Base-by-base conservation (phyloP, 371 early-diverging fungal genomes). In the Zopfochytrium polystomum region DNA sequence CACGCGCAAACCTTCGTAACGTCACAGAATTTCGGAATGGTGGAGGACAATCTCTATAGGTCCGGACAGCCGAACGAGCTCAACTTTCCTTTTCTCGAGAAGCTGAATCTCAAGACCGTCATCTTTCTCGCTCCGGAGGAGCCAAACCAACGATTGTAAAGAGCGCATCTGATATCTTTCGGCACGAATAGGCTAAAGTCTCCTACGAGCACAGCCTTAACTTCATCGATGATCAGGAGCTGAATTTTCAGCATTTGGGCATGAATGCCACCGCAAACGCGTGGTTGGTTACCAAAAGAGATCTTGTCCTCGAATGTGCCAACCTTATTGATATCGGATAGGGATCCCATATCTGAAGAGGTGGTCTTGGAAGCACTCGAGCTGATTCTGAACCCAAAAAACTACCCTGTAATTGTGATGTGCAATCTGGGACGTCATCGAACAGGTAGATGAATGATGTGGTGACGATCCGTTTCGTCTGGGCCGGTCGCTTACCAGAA, bases 171-270 rank as follows among this genome's bases (percentile, higher is more conserved):
- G 44, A 13, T 32, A 1, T 42, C n/a, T 18, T 20, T 49, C 23
- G n/a, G n/a, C n/a, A n/a, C n/a, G n/a, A n/a, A n/a, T n/a, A n/a
- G n/a, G n/a, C n/a, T n/a, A n/a, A n/a, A n/a, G n/a, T n/a, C n/a
- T 62, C 30, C 45, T 27, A 6, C 18, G 13, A 30, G 23, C 3
- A 2, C 49, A 71, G 68, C 46, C 79, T 94, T 55, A 89, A 95
- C 75, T 96, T 97, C 75, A 86, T 95, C 47, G 95, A 96, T 66
- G 96, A 96, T 77, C 96, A 96, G 75, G 95, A 95, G 46, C 93
- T 95, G 44, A 79, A 88, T 49, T 74, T 95, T 45, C 87, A 92
- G 62, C 95, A 96, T 60, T 71, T 96, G 26, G 88, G 88, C 0
- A 84, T 87, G 11, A 83, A 85, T 26, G 83, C 89, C 1, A 80